Evolutionary conservation across 2,329 filamentous ascomycete genomes (phyloP), one percentile per base, ranked within the genome.

Genomic region (Pyrenochaeta sp.): DNA sequence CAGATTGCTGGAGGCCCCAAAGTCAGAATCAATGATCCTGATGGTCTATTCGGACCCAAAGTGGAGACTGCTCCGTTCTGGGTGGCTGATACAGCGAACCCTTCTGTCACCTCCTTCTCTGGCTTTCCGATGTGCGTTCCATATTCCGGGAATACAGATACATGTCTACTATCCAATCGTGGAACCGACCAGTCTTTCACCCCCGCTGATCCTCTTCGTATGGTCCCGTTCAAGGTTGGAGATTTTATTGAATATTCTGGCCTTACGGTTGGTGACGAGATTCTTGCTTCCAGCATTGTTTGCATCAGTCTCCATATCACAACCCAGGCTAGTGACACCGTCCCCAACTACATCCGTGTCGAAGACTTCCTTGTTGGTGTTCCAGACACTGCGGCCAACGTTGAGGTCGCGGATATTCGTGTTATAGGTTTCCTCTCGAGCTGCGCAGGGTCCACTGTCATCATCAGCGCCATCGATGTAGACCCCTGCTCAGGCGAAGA

Each of bases 101-200:
- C 78, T 0, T 75, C 72, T 35, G 69, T 80, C 39, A 72, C 69
- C 2, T 73, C 76, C 2, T 80, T 78, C 58, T 75, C 73, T 9
- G 78, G 78, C 0, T 80, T 79, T 36, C 78, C 77, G 2, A 80
- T 80, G 77, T 81, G 77, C 42, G 74, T 80, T 13, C 77, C 76
- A 0, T 68, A 78, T 11, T 73, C 71, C 15, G 44, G 60, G 17
- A 60, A 55, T 22, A 69, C 74, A 28, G 35, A 57, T 0, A 59
- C 65, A 11, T 77, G 74, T 45, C 71, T 71, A 6, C 30, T 46
- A 8, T 65, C 64, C 9, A 76, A 75, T 42, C 67, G 60, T 38
- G 63, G 57, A 36, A 61, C 48, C 44, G 72, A 55, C 15, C 63
- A 51, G 49, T 48, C 39, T 11, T 65, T 74, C 44, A 49, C 53